Evolutionary conservation across 257 asterid genomes (phyloP).

Genomic region (Handroanthus guayacan): DNA sequence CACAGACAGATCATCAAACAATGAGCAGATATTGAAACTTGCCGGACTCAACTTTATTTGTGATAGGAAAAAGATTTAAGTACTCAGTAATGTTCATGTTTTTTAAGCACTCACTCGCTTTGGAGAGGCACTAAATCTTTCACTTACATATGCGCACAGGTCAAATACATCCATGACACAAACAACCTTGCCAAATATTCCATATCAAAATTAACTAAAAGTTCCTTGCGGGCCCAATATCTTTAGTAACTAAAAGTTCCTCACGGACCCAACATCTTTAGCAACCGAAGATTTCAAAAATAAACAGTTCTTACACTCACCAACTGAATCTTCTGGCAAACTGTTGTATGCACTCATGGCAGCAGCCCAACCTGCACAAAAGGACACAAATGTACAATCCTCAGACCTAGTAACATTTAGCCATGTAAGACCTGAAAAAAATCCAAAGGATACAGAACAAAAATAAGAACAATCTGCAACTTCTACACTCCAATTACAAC

Average conservation of each 20-base stretch:
- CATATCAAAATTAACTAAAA: constrained; percentile 21
- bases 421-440: constrained; percentile 13
- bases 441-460: constrained; percentile 12
- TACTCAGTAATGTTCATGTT: too few relatives aligned
- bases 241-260: constrained; percentile 21
- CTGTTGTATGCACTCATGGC: constrained; percentile 69
- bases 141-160: constrained; percentile 21
- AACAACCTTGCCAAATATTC: constrained; percentile 15
- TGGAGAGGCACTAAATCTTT: constrained; percentile 6
- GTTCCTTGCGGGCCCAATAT: constrained; percentile 15
- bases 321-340: constrained; percentile 80
- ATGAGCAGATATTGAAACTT: neutral
- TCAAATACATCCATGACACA: constrained; percentile 19
- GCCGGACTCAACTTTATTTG: constrained; percentile 4
- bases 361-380: constrained; percentile 80
- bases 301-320: constrained; percentile 52
- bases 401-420: constrained; percentile 26
- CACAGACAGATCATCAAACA: constrained; percentile 21
- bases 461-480: neutral
- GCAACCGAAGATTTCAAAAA: constrained; percentile 28
- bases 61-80: neutral
- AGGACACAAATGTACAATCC: constrained; percentile 30
- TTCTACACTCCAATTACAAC: constrained; percentile 20
- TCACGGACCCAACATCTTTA: constrained; percentile 13
- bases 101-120: constrained; percentile 5